phyloP scores from a whole-genome alignment of 176 grass and related monocot genomes.

The Tillandsia leiboldiana region DNA sequence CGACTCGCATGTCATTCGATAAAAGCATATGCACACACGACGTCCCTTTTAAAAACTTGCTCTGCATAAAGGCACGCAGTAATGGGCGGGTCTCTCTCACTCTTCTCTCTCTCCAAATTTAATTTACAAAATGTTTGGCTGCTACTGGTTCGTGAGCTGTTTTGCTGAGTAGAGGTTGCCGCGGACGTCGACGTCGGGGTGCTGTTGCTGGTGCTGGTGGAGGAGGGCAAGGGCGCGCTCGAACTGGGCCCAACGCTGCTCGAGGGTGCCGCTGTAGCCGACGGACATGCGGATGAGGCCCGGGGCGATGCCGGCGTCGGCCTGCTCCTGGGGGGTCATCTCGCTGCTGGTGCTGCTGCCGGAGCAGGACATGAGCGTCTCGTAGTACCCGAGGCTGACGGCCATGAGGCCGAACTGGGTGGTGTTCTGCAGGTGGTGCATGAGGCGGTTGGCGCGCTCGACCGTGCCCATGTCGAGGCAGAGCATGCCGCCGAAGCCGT shows the following conservation, averaged over 20 bases:
- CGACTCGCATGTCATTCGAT: too few relatives aligned
- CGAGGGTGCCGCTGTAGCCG: constrained; percentile 75
- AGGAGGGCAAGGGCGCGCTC: constrained; percentile 65
- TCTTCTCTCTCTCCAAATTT: too few relatives aligned
- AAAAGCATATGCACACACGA: too few relatives aligned
- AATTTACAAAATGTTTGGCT: too few relatives aligned
- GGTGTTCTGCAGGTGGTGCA: constrained; percentile 97
- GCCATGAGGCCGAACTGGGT: constrained; percentile 96
- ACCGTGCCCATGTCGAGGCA: constrained; percentile 91
- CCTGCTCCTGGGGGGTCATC: constrained; percentile 64
- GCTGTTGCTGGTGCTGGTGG: constrained; percentile 10
- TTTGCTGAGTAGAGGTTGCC: too few relatives aligned
- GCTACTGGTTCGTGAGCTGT: too few relatives aligned
- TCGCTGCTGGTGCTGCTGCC: constrained; percentile 95
- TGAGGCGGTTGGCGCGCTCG: constrained; percentile 82
- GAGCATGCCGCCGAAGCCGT: constrained; percentile 86
- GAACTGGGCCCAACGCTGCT: constrained; percentile 89
- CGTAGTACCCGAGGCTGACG: constrained; percentile 89
- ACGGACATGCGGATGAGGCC: constrained; percentile 87
- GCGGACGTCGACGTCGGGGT: too few relatives aligned
- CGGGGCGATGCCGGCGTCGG: constrained; percentile 53
- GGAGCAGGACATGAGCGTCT: constrained; percentile 97
- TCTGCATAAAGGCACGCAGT: too few relatives aligned
- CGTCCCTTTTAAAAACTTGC: too few relatives aligned
- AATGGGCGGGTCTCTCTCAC: too few relatives aligned